Base-by-base conservation (phyloP, 768 basidiomycete genomes). In the Pleurotus salmoneostramineus region DNA sequence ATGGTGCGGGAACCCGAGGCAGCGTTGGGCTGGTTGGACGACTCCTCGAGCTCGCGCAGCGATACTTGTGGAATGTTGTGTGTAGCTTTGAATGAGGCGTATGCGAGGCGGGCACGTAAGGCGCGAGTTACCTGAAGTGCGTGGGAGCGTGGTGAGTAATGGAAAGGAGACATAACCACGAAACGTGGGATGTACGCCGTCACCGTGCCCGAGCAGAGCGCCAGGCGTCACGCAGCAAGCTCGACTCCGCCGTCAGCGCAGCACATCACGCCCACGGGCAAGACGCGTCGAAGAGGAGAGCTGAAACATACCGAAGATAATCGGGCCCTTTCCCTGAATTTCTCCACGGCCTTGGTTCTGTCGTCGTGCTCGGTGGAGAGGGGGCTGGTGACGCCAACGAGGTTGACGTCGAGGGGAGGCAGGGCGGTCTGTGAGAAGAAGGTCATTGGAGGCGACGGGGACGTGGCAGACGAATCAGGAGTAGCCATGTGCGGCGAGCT, bases 61-160 rank as follows among this genome's bases (percentile, higher is more conserved):
- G 86, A 77, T 50, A 84, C 74, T 56, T 85, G 82, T 7, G 86
- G 75, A 56, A 89, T 72, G 68, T 91, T 88, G 70, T 91, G 82
- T 11, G 80, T 79, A 4, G 91, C 89, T 73, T 93, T 93, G 80
- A 88, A 92, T 1, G 88, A 87, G 21, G 91, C 91, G 71, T 91
- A 91, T 0, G 89, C 82, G 52, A 94, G 81, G 63, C 91, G 87
- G 64, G 91, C 81, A 60, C 92, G 85, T 57, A 94, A 80, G 56
- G 82, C 85, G 68, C 89, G 88, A 66, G 90, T 89, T 34, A 93
- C 83, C 91, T 93, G 75, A 64, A 64, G 60, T 61, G 65, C 66
- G 66, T 64, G 63, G 60, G 65, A 72, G 52, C 33, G 37, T 40
- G 27, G 52, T 75, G 72, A 74, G 74, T 67, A 71, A 71, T 21